Evolutionary conservation across 495 filamentous ascomycete species (phyloP), one percentile per base, ranked within the genome.

Genomic region (Glarea lozoyensis): DNA sequence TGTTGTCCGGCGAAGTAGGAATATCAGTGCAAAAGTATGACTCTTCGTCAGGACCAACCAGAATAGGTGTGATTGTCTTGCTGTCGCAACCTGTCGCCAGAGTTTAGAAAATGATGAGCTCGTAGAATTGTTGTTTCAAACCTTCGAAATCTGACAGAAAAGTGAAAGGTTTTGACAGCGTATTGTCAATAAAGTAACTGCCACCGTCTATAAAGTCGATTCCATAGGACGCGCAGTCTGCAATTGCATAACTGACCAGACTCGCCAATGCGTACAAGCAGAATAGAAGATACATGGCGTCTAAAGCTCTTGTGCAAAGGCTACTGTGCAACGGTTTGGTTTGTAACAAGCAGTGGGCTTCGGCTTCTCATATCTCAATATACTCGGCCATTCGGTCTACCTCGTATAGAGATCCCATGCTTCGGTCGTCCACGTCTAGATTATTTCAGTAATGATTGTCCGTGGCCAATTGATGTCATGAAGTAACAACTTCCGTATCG

Each of bases 131-230:
- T 34, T 13, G 31, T 13, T 6, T 6, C 5, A 7, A 6, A 34
- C 31, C 31, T 13, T 11, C n/a, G 31, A 29, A 34, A 5, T 25
- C 4, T 13, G 24, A 43, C 17, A 48, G 15, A 37, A 60, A 62
- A 17, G 48, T 53, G 37, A 62, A 62, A 27, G 52, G 43, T n/a
- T 27, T 36, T 10, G 51, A 32, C 0, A 48, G 51, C 19, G 30
- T 54, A 2, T 54, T 52, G 31, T 62, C 53, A 12, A 60, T 51
- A 10, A 60, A 50, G 21, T 62, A 62, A 9, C 55, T 53, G 9
- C 59, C 59, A 2, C 59, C 59, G 21, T 62, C 43, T 10, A 52
- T 55, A 40, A 56, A 62, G 41, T 62, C 59, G 1, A 60, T 40
- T 2, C 59, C 59, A 35, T 43, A 43, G 3, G 41, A 43, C n/a